A percentile compares a stretch with the other conserved stretches of the same genome.
These are phyloP conservation scores for Aureobasidium musti DNA, from an alignment of 2,329 filamentous ascomycete species.

Conservation along the genomic window DNA sequence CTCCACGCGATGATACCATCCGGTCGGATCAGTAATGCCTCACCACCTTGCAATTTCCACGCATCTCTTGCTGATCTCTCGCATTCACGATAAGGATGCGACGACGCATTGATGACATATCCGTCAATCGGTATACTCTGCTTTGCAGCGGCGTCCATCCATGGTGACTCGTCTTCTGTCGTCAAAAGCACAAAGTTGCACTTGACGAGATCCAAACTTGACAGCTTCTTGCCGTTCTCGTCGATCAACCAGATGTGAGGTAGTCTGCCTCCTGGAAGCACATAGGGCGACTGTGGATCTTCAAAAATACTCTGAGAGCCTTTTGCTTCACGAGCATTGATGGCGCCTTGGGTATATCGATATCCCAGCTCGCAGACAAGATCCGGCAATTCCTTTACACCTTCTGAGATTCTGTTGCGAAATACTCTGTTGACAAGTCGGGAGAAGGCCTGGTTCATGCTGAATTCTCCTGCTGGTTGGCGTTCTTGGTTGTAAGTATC, in stretches of 20 bases:
- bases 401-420: neutral
- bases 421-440: conserved; percentile 23
- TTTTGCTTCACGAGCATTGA: neutral
- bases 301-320: neutral
- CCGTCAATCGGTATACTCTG: conserved; percentile 1
- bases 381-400: conserved; percentile 23
- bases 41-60: neutral
- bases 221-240: neutral
- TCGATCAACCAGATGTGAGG: conserved; percentile 4
- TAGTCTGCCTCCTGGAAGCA: conserved; percentile 5
- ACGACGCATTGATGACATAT: neutral
- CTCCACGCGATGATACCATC: conserved; percentile 6
- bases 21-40: neutral
- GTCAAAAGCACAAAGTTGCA: conserved; percentile 14
- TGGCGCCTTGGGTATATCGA: neutral
- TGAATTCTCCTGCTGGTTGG: conserved; percentile 13
- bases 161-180: neutral
- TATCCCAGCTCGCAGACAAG: conserved; percentile 26
- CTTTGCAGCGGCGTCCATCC: neutral
- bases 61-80: neutral
- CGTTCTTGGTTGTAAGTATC: conserved; percentile 20
- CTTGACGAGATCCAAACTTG: conserved; percentile 23
- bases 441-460: conserved; percentile 25
- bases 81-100: neutral
- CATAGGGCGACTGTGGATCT: conserved; percentile 1